Conservation (phyloP, 257 asterid species). For the Solanum lycopersicoides region DNA sequence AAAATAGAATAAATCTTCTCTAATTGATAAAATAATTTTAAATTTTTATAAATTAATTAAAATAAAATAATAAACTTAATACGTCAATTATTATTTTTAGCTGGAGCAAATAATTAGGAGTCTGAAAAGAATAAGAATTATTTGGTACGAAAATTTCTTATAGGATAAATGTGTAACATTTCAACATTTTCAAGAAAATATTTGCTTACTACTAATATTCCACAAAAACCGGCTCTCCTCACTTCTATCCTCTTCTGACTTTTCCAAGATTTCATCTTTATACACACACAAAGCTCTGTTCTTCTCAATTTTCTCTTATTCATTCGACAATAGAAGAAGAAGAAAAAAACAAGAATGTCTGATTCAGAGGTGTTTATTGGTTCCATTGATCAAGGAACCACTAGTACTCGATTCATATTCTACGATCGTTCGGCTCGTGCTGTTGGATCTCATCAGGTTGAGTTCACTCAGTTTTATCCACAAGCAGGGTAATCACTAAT, state of each 20-base stretch:
- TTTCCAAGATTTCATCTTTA: background rate
- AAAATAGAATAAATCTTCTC: no score
- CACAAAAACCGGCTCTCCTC: background rate
- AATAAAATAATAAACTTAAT: background rate
- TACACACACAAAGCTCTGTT: background rate
- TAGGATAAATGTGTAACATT: background rate
- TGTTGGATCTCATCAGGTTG: constrained; percentile 82
- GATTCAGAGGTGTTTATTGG: constrained; percentile 50
- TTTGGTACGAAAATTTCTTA: background rate
- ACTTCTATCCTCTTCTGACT: background rate
- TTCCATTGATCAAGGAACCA: constrained; percentile 91
- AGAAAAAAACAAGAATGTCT: constrained; percentile 9
- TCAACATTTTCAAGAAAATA: constrained; percentile 3
- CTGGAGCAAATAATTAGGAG: background rate
- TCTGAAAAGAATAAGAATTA: background rate
- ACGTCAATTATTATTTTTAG: no score
- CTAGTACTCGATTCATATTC: constrained; percentile 90
- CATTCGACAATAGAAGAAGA: background rate
- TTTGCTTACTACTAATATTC: background rate
- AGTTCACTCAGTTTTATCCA: constrained; percentile 87
- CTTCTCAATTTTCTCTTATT: background rate
- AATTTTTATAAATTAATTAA: no score
- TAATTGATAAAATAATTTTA: no score
- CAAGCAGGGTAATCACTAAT: constrained; percentile 54
- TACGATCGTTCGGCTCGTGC: constrained; percentile 54